Evolutionary conservation across 768 basidiomycete genomes (phyloP).

Genomic region (Pisolithus albus): DNA sequence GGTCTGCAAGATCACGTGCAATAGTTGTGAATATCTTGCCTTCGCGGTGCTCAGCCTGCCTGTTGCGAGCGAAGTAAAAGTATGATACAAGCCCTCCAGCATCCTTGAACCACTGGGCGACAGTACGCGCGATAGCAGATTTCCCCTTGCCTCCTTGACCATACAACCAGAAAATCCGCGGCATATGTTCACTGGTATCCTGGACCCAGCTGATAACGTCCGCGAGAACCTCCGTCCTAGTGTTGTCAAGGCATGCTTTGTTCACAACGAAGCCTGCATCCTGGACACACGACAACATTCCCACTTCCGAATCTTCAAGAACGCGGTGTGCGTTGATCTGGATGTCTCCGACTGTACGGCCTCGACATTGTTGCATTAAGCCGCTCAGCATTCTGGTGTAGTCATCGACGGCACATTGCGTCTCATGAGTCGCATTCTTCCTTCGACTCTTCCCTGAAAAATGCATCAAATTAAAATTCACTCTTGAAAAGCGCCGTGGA

Average conservation of each 20-base stretch:
- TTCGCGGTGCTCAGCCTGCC: background rate
- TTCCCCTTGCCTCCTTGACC: constrained; percentile 1
- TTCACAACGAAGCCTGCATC: too few species aligned
- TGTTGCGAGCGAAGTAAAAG: background rate
- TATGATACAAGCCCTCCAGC: background rate
- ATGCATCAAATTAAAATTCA: background rate
- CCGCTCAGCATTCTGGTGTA: background rate
- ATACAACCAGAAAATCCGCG: background rate
- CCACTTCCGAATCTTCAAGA: background rate
- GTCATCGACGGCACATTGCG: background rate
- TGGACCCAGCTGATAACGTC: background rate
- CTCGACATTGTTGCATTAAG: background rate
- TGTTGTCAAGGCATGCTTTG: background rate
- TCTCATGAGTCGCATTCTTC: background rate
- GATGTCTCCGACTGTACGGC: background rate
- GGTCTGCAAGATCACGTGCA: constrained; percentile 15
- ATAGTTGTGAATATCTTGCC: background rate
- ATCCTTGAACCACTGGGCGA: background rate
- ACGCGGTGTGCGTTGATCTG: background rate
- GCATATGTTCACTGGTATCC: background rate
- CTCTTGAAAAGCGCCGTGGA: background rate
- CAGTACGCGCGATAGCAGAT: background rate
- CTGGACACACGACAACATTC: background rate
- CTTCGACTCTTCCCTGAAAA: background rate
- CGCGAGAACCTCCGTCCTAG: background rate